Percentiles rank a stretch among this genome's conserved stretches.
Conservation (phyloP, 352 stramenopile genomes). For the Phytophthora capsici region DNA sequence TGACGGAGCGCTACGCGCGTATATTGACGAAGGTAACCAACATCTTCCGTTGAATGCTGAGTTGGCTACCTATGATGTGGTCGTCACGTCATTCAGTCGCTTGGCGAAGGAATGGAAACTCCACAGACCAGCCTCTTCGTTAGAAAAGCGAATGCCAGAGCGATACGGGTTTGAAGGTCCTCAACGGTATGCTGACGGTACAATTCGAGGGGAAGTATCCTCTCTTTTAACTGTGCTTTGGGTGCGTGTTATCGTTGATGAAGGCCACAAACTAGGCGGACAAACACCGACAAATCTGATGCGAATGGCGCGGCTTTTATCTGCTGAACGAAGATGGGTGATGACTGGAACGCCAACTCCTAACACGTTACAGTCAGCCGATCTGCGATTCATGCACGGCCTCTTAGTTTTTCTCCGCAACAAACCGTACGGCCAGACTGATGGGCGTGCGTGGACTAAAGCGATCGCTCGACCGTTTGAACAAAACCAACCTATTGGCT, state of each 20-base stretch:
- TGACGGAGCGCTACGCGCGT: constrained; percentile 31
- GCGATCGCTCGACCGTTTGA: constrained; percentile 74
- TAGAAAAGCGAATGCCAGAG: constrained; percentile 58
- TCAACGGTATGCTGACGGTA: constrained; percentile 51
- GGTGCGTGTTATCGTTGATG: constrained; percentile 93
- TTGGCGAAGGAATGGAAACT: constrained; percentile 63
- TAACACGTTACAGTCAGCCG: constrained; percentile 75
- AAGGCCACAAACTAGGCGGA: constrained; percentile 92
- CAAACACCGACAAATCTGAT: constrained; percentile 63
- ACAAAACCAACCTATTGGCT: constrained; percentile 46
- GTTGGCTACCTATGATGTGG: constrained; percentile 62
- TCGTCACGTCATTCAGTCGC: constrained; percentile 69
- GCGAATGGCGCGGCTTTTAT: constrained; percentile 82
- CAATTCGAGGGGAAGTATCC: constrained; percentile 47
- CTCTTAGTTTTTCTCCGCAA: constrained; percentile 91
- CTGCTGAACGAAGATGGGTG: constrained; percentile 90
- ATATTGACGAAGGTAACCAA: constrained; percentile 41
- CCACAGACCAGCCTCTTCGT: constrained; percentile 47
- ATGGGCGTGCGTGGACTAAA: constrained; percentile 66
- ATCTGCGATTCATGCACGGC: constrained; percentile 86
- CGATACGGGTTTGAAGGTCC: constrained; percentile 63
- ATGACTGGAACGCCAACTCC: constrained; percentile 97
- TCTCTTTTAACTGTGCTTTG: constrained; percentile 60
- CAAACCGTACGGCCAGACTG: constrained; percentile 67
- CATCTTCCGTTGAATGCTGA: constrained; percentile 36